Evolutionary conservation across 1,284 basidiomycete species (phyloP).

Genomic region (Lentinula novae-zelandiae): DNA sequence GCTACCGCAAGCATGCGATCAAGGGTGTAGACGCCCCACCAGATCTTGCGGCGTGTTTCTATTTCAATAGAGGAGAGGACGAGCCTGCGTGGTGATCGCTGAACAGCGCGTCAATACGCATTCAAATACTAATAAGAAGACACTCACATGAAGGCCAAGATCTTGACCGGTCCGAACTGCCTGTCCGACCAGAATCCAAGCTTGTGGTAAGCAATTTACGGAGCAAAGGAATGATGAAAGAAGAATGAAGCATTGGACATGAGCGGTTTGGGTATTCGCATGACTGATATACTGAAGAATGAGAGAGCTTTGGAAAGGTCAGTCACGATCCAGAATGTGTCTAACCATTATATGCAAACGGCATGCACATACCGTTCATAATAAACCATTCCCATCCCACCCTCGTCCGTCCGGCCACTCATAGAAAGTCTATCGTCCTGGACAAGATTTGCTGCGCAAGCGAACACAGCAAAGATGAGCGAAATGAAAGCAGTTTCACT

Average conservation of each 20-base stretch:
- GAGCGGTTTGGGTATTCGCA: constrained; percentile 73
- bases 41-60: constrained; percentile 83
- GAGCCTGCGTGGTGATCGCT: constrained; percentile 81
- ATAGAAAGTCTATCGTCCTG: constrained; percentile 64
- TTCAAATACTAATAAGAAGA: constrained; percentile 8
- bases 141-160: constrained; percentile 81
- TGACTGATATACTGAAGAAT: constrained; percentile 87
- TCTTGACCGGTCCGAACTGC: constrained; percentile 85
- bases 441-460: constrained; percentile 75
- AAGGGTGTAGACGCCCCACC: constrained; percentile 88
- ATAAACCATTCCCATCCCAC: constrained; percentile 82
- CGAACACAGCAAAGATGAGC: constrained; percentile 80
- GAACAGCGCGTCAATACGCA: constrained; percentile 16
- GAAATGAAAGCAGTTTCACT: constrained; percentile 70
- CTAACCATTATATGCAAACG: constrained; percentile 20
- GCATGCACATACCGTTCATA: constrained; percentile 62
- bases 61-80: constrained; percentile 72
- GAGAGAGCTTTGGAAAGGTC: constrained; percentile 56
- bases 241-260: constrained; percentile 85
- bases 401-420: constrained; percentile 62
- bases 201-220: constrained; percentile 86
- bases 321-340: constrained; percentile 16
- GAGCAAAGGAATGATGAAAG: constrained; percentile 87
- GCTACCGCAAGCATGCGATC: constrained; percentile 89
- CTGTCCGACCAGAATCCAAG: constrained; percentile 87